phyloP scores from a whole-genome alignment of 768 basidiomycete genomes.

The Exidia glandulosa region DNA sequence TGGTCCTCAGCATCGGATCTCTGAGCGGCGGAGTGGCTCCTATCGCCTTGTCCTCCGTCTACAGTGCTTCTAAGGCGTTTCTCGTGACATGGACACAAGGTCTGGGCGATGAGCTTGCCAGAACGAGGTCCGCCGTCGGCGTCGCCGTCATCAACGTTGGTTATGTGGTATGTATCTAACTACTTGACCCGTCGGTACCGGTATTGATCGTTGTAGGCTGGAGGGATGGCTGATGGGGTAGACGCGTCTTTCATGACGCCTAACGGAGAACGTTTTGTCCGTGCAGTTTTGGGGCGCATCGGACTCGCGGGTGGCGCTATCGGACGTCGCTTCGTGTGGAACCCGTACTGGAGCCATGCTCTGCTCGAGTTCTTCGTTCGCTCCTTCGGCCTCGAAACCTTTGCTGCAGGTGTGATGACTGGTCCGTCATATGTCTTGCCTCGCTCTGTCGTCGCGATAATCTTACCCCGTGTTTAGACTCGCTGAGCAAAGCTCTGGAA shows the following conservation, averaged over 20 bases:
- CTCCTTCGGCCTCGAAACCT: neutral
- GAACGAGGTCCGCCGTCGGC: constrained; percentile 48
- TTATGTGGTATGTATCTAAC: constrained; percentile 68
- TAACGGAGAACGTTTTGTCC: constrained; percentile 61
- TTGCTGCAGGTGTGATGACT: too few species aligned
- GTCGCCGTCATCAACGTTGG: constrained; percentile 86
- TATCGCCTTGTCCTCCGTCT: constrained; percentile 87
- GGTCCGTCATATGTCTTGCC: too few species aligned
- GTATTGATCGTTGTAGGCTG: constrained; percentile 42
- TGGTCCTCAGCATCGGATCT: constrained; percentile 87
- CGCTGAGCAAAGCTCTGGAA: too few species aligned
- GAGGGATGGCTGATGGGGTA: constrained; percentile 89
- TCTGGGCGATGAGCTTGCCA: constrained; percentile 66
- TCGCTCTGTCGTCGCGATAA: too few species aligned
- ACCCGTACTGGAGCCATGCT: constrained; percentile 87
- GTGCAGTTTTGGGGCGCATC: constrained; percentile 62
- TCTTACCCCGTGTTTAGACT: too few species aligned
- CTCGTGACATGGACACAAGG: constrained; percentile 76
- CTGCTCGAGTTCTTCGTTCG: constrained; percentile 56
- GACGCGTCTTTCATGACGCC: constrained; percentile 60
- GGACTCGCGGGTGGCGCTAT: constrained; percentile 71
- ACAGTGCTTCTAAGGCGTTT: constrained; percentile 89
- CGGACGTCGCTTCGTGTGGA: constrained; percentile 43
- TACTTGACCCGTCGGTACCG: neutral
- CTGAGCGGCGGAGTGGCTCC: constrained; percentile 72